Percentiles rank a stretch among this genome's conserved stretches.
phyloP scores from a whole-genome alignment of 805 yeast genomes.

The Candida golubevii region DNA sequence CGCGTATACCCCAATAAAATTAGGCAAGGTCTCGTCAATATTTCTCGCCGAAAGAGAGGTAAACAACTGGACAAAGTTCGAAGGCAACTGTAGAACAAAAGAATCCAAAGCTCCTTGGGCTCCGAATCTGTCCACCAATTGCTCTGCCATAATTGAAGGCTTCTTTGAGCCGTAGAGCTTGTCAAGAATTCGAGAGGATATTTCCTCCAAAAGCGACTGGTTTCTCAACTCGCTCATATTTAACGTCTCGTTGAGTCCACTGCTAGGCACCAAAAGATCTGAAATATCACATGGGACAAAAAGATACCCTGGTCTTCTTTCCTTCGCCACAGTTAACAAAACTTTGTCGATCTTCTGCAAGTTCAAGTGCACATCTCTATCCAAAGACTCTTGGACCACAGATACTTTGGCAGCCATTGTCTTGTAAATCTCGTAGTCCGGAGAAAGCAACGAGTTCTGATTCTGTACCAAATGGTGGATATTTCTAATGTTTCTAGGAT shows the following conservation, averaged over 20 bases:
- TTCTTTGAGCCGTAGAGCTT: constrained; percentile 47
- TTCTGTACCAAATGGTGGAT: constrained; percentile 60
- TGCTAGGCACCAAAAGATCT: constrained; percentile 28
- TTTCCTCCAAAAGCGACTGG: constrained; percentile 14
- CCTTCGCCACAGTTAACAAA: constrained; percentile 47
- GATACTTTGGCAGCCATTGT: constrained; percentile 56
- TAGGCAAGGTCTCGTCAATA: constrained; percentile 61
- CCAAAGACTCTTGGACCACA: constrained; percentile 43
- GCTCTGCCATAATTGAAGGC: constrained; percentile 71
- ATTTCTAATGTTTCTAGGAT: constrained; percentile 17
- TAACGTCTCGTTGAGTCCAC: constrained; percentile 15
- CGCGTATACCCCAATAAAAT: constrained; percentile 67
- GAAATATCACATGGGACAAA: constrained; percentile 71
- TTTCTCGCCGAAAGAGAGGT: constrained; percentile 66
- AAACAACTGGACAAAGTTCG: constrained; percentile 41
- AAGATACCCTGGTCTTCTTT: constrained; percentile 76
- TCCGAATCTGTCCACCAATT: constrained; percentile 58
- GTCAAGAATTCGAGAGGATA: constrained; percentile 38
- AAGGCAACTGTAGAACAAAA: constrained; percentile 44
- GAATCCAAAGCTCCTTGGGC: constrained; percentile 41
- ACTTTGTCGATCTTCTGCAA: constrained; percentile 60
- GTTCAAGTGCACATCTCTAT: constrained; percentile 25
- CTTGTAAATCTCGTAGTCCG: constrained; percentile 67
- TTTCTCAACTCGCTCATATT: constrained; percentile 12
- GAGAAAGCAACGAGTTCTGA: constrained; percentile 41